Conservation (phyloP, 305 asterid species). For the Nicotiana rustica region DNA sequence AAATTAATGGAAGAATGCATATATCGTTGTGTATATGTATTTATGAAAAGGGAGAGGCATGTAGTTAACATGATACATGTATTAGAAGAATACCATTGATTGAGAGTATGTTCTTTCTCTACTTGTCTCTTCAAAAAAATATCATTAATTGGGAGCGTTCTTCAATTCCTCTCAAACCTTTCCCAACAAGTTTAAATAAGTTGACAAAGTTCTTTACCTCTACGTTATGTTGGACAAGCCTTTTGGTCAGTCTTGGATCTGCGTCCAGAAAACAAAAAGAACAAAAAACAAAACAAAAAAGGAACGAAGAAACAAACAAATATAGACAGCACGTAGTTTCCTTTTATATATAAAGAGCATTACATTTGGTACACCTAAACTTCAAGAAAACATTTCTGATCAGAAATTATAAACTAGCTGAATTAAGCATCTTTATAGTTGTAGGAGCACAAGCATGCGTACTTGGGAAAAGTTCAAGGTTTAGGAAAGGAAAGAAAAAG, state of each 20-base stretch:
- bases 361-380: constrained; percentile 23
- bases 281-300: background rate
- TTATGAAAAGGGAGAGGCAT: background rate
- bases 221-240: too few relatives aligned
- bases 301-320: background rate
- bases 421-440: background rate
- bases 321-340: background rate
- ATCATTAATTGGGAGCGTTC: background rate
- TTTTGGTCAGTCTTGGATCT: too few relatives aligned
- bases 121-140: constrained; percentile 10
- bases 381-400: constrained; percentile 17
- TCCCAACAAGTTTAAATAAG: too few relatives aligned
- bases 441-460: background rate
- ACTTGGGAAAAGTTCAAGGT: background rate
- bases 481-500: background rate
- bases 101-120: background rate
- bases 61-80: background rate
- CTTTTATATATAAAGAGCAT: background rate
- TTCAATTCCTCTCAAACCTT: constrained; percentile 10
- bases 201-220: too few relatives aligned
- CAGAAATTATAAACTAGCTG: constrained; percentile 8
- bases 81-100: background rate
- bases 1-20: background rate
- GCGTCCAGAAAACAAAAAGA: background rate
- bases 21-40: background rate